phyloP scores from a whole-genome alignment of 2,329 filamentous ascomycete species.

The Chaetomium sp. region DNA sequence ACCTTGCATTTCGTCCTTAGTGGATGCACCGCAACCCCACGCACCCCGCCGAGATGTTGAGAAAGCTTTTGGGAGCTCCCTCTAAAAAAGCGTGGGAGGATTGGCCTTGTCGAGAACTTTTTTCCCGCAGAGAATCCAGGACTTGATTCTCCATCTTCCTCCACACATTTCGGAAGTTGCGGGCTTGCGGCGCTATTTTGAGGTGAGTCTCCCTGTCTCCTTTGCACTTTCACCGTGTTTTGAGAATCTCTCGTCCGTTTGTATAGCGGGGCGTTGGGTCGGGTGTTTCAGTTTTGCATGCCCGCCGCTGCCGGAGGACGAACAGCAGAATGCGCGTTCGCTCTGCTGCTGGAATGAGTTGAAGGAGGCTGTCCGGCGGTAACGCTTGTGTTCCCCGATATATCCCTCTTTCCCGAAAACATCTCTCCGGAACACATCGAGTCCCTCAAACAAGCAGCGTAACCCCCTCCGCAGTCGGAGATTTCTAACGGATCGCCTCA shows the following conservation, averaged over 20 bases:
- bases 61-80: slow-evolving; percentile 17
- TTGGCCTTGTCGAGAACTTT: slow-evolving; percentile 17
- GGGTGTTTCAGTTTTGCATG: slow-evolving; percentile 5
- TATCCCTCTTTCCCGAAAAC: background rate
- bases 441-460: background rate
- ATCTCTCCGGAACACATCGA: background rate
- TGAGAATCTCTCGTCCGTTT: background rate
- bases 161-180: background rate
- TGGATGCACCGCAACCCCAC: no score
- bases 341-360: background rate
- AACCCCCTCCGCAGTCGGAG: slow-evolving; percentile 7
- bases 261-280: background rate
- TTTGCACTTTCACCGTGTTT: background rate
- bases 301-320: background rate
- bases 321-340: background rate
- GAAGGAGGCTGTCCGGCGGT: background rate
- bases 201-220: slow-evolving; percentile 12
- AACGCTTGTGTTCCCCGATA: background rate
- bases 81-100: slow-evolving; percentile 11
- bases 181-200: background rate
- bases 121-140: slow-evolving; percentile 16
- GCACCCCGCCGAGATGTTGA: slow-evolving; percentile 19
- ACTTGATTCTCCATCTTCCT: background rate
- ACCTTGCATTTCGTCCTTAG: background rate
- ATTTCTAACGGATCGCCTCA: slow-evolving; percentile 5